Base-by-base conservation (phyloP, 257 asterid species). In the Solanum paucissectum region DNA sequence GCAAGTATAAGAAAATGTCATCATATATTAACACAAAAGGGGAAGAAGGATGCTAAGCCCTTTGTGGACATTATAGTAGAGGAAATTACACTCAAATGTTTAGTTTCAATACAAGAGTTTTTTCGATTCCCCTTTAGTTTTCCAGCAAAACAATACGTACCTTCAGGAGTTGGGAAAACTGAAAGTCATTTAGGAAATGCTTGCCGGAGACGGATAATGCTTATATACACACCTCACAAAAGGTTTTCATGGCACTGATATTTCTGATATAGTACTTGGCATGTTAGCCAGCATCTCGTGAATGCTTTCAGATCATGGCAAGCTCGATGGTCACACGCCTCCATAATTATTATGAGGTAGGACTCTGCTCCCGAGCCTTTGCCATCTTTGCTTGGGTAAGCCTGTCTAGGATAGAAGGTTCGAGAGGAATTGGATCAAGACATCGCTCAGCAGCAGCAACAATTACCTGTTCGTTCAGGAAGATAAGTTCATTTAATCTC, bases 401-500 rank as follows among this genome's bases (percentile, higher is more conserved):
- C 89, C 94, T 95, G 91, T 97, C 98, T 92, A 97, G 89, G 86
- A 97, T 94, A 7, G 98, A 93, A 81, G 93, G 94, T 90, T 97
- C 98, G 81, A 97, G 87, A 25, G 98, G 95, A 87, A 91, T 89
- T 40, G 95, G 93, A 93, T 97, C 99, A 2, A 95, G 98, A 88
- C 98, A 95, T 49, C 99, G 98, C 90, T 97, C 99, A 11, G 99
- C 96, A 72, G 94, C 91, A 90, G 94, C 92, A 86, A 95, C 98
- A 83, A 95, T 91, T 72, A 97, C 99, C 99, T 97, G 42, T 77
- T 72, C 52, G 34, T 77, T 79, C 64, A 71, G 33, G 32, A 60
- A 58, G 79, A 74, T 37, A 3, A 25, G 13, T 49, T 25, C 60
- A 66, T 42, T 84, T 34, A 11, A n/a, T 68, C 13, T 1, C 38